Evolutionary conservation across 1,284 basidiomycete species (phyloP).

Genomic region (Testicularia cyperi): DNA sequence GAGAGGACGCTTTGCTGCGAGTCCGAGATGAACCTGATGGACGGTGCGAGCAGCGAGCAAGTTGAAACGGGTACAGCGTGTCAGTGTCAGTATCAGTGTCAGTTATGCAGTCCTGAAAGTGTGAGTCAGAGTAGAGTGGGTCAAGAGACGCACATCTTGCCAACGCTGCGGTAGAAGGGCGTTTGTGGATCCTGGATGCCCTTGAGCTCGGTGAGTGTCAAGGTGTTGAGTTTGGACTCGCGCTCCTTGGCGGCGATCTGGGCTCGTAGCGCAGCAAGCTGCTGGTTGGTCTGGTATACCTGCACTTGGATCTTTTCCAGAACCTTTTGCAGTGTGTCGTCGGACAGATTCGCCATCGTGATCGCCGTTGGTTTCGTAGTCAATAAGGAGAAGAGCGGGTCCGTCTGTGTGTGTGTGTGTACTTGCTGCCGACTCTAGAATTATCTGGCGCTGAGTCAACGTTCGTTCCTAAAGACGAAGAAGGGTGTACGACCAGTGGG

Average conservation of each 20-base stretch:
- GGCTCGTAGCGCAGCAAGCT: slow-evolving; percentile 18
- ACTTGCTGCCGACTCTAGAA: no score
- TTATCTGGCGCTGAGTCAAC: no score
- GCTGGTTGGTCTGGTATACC: slow-evolving; percentile 28
- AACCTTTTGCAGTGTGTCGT: slow-evolving; percentile 29
- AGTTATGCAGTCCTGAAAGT: no score
- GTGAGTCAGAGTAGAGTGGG: not conserved
- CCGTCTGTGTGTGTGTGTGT: no score
- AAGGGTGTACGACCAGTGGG: no score
- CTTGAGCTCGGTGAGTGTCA: slow-evolving; percentile 23
- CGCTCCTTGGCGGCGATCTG: slow-evolving; percentile 19
- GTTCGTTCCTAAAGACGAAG: no score
- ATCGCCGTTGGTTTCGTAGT: no score
- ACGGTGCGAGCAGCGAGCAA: not conserved
- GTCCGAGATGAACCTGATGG: slow-evolving; percentile 27
- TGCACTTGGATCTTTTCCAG: slow-evolving; percentile 35
- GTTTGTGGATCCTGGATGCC: slow-evolving; percentile 12
- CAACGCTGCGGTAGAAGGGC: slow-evolving; percentile 20
- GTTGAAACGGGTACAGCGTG: not conserved
- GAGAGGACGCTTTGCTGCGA: slow-evolving; percentile 9
- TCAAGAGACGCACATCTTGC: slow-evolving; percentile 21
- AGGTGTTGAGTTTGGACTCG: slow-evolving; percentile 26
- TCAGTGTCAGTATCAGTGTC: no score
- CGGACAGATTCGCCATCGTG: slow-evolving; percentile 16
- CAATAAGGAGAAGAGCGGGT: no score